phyloP scores from a whole-genome alignment of 768 basidiomycete genomes.

The Krasilnikovozyma curviuscula region DNA sequence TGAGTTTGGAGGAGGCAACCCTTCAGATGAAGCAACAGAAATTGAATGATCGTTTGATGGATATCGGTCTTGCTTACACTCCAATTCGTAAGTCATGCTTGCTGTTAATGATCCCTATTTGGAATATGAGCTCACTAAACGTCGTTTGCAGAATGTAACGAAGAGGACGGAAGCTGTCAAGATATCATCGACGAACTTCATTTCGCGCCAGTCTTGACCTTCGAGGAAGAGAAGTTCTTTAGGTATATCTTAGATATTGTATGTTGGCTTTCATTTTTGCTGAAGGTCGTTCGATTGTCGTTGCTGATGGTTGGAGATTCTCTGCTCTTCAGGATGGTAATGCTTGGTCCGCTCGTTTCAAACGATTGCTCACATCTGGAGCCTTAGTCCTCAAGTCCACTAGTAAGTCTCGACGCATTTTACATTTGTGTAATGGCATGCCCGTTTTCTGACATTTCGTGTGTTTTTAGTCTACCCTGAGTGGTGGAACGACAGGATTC shows the following conservation, averaged over 20 bases:
- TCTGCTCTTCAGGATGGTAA: slow-evolving; percentile 23
- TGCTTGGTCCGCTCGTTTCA: slow-evolving; percentile 27
- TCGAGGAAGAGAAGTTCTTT: slow-evolving; percentile 13
- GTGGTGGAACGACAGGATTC: slow-evolving; percentile 9
- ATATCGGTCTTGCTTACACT: slow-evolving; percentile 15
- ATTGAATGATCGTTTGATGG: too few relatives aligned
- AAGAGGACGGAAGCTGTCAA: slow-evolving; percentile 21
- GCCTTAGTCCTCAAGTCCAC: slow-evolving; percentile 25
- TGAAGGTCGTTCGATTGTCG: too few relatives aligned
- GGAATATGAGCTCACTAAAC: too few relatives aligned
- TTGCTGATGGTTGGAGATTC: too few relatives aligned
- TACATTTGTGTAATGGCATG: too few relatives aligned
- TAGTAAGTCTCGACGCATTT: too few relatives aligned
- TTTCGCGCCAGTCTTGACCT: slow-evolving; percentile 14
- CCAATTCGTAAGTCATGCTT: slow-evolving; percentile 16
- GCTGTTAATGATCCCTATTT: neutral
- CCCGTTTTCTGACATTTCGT: too few relatives aligned
- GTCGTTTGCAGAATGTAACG: neutral
- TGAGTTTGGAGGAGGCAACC: neutral
- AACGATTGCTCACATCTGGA: slow-evolving; percentile 24
- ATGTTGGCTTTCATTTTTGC: too few relatives aligned
- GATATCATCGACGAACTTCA: slow-evolving; percentile 17
- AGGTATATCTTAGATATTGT: slow-evolving; percentile 5
- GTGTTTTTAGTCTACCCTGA: slow-evolving; percentile 10
- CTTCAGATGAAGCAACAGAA: too few relatives aligned